These are phyloP conservation scores for Lactarius akahatsu DNA, from an alignment of 768 basidiomycete genomes.

Conservation along the genomic window DNA sequence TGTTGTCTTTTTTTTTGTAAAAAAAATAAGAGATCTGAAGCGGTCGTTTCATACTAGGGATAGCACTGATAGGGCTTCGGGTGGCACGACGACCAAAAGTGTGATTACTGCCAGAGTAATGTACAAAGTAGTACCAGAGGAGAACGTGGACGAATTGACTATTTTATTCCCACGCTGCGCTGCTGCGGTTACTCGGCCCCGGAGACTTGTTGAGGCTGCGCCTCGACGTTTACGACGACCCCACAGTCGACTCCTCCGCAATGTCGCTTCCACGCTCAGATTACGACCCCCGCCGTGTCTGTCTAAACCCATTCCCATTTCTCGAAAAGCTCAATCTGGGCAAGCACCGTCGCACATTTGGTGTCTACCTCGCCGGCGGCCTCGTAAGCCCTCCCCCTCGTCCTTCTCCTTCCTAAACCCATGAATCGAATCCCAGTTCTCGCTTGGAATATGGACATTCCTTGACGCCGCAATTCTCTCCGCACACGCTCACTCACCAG, in stretches of 20 bases:
- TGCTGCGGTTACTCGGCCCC: conserved; percentile 4
- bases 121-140: too few species aligned
- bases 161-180: conserved; percentile 5
- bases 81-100: too few species aligned
- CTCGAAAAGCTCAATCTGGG: conserved; percentile 57
- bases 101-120: too few species aligned
- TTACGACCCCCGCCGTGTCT: conserved; percentile 87
- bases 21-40: too few species aligned
- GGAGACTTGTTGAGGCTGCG: not conserved
- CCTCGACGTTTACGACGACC: conserved; percentile 10
- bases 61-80: too few species aligned
- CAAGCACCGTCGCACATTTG: conserved; percentile 76
- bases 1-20: too few species aligned
- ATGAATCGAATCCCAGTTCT: conserved; percentile 59
- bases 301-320: conserved; percentile 77
- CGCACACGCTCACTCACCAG: conserved; percentile 76
- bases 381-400: conserved; percentile 58
- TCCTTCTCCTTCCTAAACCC: conserved; percentile 8
- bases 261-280: conserved; percentile 69
- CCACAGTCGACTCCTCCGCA: conserved; percentile 3
- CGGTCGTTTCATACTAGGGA: too few species aligned
- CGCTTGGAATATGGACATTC: conserved; percentile 93
- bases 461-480: conserved; percentile 91
- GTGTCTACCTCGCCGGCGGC: conserved; percentile 89
- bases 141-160: too few species aligned